Conservation (phyloP, 2,329 filamentous ascomycete species). For the Ascochyta pisi region DNA sequence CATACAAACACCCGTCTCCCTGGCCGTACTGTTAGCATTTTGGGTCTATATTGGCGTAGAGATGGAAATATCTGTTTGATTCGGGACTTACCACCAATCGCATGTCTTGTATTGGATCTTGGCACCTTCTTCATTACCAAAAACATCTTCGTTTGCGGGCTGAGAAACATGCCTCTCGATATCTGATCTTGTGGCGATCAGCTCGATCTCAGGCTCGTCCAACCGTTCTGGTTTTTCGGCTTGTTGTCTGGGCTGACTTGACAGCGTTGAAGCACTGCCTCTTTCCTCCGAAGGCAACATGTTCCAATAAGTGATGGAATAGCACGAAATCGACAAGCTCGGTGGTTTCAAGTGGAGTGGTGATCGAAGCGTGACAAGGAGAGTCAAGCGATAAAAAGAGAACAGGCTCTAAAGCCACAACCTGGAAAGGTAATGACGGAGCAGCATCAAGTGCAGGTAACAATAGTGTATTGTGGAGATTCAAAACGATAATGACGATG, state of each 20-base stretch:
- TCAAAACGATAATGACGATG: background rate
- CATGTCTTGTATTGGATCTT: slow-evolving; percentile 61
- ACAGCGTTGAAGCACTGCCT: background rate
- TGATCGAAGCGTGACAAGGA: background rate
- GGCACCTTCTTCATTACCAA: slow-evolving; percentile 40
- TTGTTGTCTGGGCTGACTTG: background rate
- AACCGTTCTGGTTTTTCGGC: background rate
- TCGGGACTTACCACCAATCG: slow-evolving; percentile 54
- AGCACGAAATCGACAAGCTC: background rate
- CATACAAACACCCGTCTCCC: slow-evolving; percentile 54
- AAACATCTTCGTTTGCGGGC: slow-evolving; percentile 19
- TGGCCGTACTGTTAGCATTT: slow-evolving; percentile 15
- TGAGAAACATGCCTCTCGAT: slow-evolving; percentile 19
- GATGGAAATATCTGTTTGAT: background rate
- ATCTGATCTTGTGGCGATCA: slow-evolving; percentile 8
- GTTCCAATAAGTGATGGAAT: background rate
- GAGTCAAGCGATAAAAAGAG: background rate
- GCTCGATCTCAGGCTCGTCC: background rate
- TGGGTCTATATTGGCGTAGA: background rate
- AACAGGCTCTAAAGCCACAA: background rate
- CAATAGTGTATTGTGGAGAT: background rate
- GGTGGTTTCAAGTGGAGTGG: background rate
- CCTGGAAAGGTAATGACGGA: background rate
- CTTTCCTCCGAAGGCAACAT: background rate
- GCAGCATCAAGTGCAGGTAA: background rate